phyloP scores from a whole-genome alignment of 257 asterid species.

The Ilex asprella region DNA sequence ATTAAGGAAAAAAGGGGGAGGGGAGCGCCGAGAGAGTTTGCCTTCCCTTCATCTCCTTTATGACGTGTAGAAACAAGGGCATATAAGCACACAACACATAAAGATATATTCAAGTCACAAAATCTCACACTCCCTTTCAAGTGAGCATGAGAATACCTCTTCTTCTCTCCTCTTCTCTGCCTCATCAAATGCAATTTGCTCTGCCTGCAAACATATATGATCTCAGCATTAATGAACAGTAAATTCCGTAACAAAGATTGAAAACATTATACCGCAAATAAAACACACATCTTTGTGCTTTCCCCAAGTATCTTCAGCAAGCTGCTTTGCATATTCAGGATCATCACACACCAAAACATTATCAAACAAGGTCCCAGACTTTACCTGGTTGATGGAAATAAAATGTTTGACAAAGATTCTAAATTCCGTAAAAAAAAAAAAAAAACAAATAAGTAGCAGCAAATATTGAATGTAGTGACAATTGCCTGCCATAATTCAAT shows the following conservation, averaged over 20 bases:
- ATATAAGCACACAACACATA: too few species aligned
- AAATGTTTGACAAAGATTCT: too few species aligned
- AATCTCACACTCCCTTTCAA: too few species aligned
- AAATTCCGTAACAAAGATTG: neutral
- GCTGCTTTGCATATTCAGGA: slow-evolving; percentile 68
- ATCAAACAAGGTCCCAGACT: slow-evolving; percentile 80
- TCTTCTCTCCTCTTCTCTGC: slow-evolving; percentile 84
- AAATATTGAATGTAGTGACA: too few species aligned
- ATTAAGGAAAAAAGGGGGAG: too few species aligned
- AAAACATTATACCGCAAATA: slow-evolving; percentile 2
- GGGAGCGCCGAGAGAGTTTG: too few species aligned
- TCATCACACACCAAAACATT: slow-evolving; percentile 76
- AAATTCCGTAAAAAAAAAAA: too few species aligned
- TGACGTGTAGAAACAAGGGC: too few species aligned
- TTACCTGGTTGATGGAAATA: slow-evolving; percentile 37
- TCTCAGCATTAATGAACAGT: slow-evolving; percentile 5
- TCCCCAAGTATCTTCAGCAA: slow-evolving; percentile 81
- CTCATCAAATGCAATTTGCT: slow-evolving; percentile 74
- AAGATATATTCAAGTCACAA: too few species aligned
- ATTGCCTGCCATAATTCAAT: slow-evolving; percentile 92
- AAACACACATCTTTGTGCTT: slow-evolving; percentile 17
- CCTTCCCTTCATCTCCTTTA: too few species aligned
- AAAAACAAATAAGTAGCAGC: too few species aligned
- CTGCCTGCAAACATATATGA: slow-evolving; percentile 37
- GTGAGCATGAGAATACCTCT: slow-evolving; percentile 29